Evolutionary conservation across 352 stramenopile genomes (phyloP).

Genomic region (Phytopythium chamaehyphon): DNA sequence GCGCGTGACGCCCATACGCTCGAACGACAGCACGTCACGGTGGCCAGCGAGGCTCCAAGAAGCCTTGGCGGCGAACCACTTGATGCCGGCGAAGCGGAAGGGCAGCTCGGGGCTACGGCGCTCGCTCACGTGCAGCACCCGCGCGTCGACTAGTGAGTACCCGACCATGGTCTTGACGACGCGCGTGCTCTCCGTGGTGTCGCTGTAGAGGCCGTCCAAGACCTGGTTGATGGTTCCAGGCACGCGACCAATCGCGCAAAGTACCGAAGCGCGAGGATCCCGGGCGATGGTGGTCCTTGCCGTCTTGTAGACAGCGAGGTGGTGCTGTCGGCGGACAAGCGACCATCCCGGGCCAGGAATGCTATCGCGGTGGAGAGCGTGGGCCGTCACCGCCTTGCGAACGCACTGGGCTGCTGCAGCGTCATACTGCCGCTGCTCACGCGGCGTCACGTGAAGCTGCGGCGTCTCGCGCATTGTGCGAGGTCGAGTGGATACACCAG

Average conservation of each 20-base stretch:
- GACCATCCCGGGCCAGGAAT: slow-evolving; percentile 5
- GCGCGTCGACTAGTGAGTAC: slow-evolving; percentile 27
- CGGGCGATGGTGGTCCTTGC: not conserved
- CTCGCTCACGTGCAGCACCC: slow-evolving; percentile 27
- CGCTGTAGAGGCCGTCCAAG: slow-evolving; percentile 42
- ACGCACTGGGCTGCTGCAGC: slow-evolving; percentile 3
- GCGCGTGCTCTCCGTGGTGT: slow-evolving; percentile 34
- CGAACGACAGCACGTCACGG: slow-evolving; percentile 38
- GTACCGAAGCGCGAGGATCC: slow-evolving; percentile 31
- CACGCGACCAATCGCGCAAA: slow-evolving; percentile 32
- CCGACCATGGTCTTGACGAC: slow-evolving; percentile 30
- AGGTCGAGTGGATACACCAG: not conserved
- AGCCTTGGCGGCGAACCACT: slow-evolving; percentile 31
- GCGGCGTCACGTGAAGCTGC: not conserved
- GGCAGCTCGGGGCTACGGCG: slow-evolving; percentile 22
- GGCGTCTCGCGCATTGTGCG: not conserved
- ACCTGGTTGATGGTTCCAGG: slow-evolving; percentile 31
- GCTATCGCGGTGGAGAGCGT: not conserved
- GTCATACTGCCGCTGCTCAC: slow-evolving; percentile 3
- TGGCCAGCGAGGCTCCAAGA: slow-evolving; percentile 24
- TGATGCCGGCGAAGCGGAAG: slow-evolving; percentile 46
- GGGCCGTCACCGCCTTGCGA: not conserved
- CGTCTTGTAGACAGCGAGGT: slow-evolving; percentile 6
- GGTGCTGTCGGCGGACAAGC: slow-evolving; percentile 6
- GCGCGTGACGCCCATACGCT: slow-evolving; percentile 27